Conservation (phyloP, 75 land plant genomes). For the Pseudotsuga menziesii region DNA sequence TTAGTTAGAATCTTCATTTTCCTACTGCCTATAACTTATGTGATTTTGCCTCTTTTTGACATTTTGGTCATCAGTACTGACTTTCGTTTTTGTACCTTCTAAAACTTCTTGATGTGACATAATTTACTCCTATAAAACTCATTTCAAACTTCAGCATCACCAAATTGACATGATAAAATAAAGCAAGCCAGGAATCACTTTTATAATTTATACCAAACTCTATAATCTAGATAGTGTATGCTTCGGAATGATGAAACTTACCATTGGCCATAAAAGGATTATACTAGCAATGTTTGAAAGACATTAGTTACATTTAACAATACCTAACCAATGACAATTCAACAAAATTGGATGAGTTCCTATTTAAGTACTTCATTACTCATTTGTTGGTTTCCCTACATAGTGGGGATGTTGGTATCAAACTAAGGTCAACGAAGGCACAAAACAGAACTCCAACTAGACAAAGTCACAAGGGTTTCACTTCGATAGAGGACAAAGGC, state of each 20-base stretch:
- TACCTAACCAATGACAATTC: too few relatives aligned
- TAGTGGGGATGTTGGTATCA: background rate
- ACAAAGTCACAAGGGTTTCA: background rate
- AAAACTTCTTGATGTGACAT: background rate
- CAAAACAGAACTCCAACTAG: background rate
- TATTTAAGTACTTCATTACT: background rate
- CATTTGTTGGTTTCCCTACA: background rate
- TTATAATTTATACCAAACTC: background rate
- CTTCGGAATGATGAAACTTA: too few relatives aligned
- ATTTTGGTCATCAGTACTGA: too few relatives aligned
- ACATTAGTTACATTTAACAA: too few relatives aligned
- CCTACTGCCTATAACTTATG: background rate
- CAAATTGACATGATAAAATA: background rate
- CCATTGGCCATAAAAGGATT: too few relatives aligned
- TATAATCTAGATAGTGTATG: background rate
- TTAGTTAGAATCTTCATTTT: background rate
- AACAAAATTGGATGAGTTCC: background rate
- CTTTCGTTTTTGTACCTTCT: background rate
- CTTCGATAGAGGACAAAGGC: background rate
- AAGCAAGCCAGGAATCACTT: background rate
- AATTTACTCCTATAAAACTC: too few relatives aligned
- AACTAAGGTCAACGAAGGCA: background rate
- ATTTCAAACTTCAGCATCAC: background rate
- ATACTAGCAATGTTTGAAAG: too few relatives aligned
- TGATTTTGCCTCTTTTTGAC: too few relatives aligned